Percentiles rank a stretch among this genome's conserved stretches.
Evolutionary conservation across 768 basidiomycete species (phyloP).

Genomic region (Sistotremastrum suecicum): DNA sequence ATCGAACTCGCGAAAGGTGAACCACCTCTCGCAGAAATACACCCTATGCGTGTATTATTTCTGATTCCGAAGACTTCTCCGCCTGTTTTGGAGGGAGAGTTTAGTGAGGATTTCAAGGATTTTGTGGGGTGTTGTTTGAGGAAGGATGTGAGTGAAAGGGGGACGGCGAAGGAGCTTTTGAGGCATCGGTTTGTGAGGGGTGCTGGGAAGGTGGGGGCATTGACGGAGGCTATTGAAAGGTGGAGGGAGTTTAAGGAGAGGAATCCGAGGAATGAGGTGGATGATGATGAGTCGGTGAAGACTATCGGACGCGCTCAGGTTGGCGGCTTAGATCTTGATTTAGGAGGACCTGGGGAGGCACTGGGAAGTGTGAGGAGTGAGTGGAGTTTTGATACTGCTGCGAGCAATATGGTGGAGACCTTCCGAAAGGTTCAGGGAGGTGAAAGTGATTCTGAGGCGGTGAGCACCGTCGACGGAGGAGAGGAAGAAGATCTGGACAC

Average conservation of each 20-base stretch:
- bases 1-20: constrained; percentile 98
- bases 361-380: constrained; percentile 71
- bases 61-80: constrained; percentile 95
- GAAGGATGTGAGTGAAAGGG: constrained; percentile 86
- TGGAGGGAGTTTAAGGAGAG: constrained; percentile 8
- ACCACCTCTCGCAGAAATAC: constrained; percentile 92
- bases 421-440: constrained; percentile 49
- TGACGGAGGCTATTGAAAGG: constrained; percentile 80
- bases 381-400: constrained; percentile 88
- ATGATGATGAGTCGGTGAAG: constrained; percentile 29
- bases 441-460: constrained; percentile 39
- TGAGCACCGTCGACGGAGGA: constrained; percentile 42
- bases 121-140: constrained; percentile 84
- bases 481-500: constrained; percentile 35
- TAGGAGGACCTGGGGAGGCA: constrained; percentile 59
- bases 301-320: constrained; percentile 51
- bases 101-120: constrained; percentile 80
- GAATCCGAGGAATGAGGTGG: no score
- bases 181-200: constrained; percentile 85
- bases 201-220: constrained; percentile 69
- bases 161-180: constrained; percentile 81
- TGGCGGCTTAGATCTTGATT: constrained; percentile 34
- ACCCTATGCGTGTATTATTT: constrained; percentile 97
- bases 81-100: constrained; percentile 77
- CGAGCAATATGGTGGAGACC: constrained; percentile 51